Conservation (phyloP, 2,329 filamentous ascomycete species). For the Ceratocystis cubensis region DNA sequence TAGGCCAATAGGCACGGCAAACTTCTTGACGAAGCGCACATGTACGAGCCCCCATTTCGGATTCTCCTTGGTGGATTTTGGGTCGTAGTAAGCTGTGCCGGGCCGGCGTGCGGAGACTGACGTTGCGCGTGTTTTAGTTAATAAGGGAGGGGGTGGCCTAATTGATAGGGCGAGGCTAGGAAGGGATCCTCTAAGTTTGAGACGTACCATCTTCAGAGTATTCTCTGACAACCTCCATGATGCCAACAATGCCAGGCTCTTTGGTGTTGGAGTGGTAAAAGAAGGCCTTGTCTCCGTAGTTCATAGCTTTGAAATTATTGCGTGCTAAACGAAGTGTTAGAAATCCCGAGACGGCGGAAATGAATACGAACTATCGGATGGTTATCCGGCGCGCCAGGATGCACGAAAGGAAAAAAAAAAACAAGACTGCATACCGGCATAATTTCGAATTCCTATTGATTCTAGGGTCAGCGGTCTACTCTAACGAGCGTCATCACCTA, state of each 20-base stretch:
- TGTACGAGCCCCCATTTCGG: slow-evolving; percentile 75
- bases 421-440: slow-evolving; percentile 30
- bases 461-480: slow-evolving; percentile 4
- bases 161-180: neutral
- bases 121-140: neutral
- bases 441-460: slow-evolving; percentile 36
- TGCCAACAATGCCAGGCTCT: slow-evolving; percentile 71
- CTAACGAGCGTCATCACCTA: no score
- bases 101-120: slow-evolving; percentile 28
- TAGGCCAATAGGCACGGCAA: slow-evolving; percentile 56
- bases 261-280: slow-evolving; percentile 97
- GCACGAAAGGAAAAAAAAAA: no score
- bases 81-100: slow-evolving; percentile 63
- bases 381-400: no score
- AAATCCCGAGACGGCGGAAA: neutral
- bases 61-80: slow-evolving; percentile 47
- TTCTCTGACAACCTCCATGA: slow-evolving; percentile 80
- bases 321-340: slow-evolving; percentile 40
- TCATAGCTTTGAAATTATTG: slow-evolving; percentile 87
- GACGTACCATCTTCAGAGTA: slow-evolving; percentile 62
- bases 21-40: slow-evolving; percentile 76
- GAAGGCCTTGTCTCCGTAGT: slow-evolving; percentile 79
- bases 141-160: neutral
- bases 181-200: neutral
- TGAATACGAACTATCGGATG: neutral